Conservation (phyloP, 2,329 filamentous ascomycete genomes). For the Paecilomyces niveus region DNA sequence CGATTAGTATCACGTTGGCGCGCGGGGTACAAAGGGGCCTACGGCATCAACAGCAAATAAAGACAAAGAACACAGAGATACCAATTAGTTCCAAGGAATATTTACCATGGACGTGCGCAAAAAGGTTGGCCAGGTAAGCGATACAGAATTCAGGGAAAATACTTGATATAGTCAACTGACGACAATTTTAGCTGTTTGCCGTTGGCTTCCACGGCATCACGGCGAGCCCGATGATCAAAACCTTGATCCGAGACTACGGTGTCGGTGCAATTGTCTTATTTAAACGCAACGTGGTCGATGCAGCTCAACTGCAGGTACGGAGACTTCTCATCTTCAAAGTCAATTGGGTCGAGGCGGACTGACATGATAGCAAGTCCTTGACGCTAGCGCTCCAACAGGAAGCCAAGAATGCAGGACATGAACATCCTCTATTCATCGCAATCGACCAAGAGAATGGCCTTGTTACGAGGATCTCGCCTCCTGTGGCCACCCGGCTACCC, state of each 20-base stretch:
- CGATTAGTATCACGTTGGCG: background rate
- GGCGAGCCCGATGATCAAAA: conserved; percentile 35
- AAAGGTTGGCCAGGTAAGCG: conserved; percentile 28
- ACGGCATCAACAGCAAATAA: background rate
- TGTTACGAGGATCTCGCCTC: conserved; percentile 35
- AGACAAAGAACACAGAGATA: background rate
- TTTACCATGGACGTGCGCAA: conserved; percentile 13
- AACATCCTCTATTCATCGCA: conserved; percentile 36
- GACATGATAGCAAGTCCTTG: conserved; percentile 15
- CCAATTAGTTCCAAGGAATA: background rate
- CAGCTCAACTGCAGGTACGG: conserved; percentile 29
- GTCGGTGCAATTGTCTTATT: conserved; percentile 38
- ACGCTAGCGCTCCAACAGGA: conserved; percentile 31
- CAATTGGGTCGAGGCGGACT: background rate
- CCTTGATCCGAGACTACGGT: conserved; percentile 34
- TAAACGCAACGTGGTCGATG: conserved; percentile 33
- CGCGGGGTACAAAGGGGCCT: background rate
- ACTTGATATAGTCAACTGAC: background rate
- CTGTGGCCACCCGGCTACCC: conserved; percentile 34
- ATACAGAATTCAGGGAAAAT: background rate
- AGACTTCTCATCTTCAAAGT: background rate
- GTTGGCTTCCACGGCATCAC: conserved; percentile 37
- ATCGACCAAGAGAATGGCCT: conserved; percentile 42
- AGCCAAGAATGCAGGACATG: conserved; percentile 31
- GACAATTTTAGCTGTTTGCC: conserved; percentile 32